Conservation (phyloP, 2,329 filamentous ascomycete species). For the Ophidiomyces ophidiicola region DNA sequence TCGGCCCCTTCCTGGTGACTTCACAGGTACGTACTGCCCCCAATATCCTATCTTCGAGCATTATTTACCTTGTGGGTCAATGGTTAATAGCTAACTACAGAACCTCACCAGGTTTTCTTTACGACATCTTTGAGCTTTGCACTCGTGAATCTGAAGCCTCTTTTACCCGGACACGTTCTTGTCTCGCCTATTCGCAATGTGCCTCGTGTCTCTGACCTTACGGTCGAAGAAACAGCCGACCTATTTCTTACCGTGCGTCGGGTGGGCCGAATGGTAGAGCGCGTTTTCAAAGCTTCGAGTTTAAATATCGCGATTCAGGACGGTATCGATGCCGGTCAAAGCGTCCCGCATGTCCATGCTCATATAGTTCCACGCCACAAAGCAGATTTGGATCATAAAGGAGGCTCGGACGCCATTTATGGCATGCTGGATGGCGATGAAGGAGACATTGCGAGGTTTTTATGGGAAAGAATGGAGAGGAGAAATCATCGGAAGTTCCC, state of each 20-base stretch:
- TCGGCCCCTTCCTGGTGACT: conserved; percentile 66
- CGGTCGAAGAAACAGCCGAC: conserved; percentile 60
- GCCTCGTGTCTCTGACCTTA: conserved; percentile 63
- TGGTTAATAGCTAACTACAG: no score
- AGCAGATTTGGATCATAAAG: conserved; percentile 45
- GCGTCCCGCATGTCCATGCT: conserved; percentile 83
- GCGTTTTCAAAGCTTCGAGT: conserved; percentile 52
- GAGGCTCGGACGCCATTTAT: conserved; percentile 65
- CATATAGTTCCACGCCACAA: conserved; percentile 69
- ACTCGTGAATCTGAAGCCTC: conserved; percentile 87
- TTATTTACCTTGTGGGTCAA: background rate
- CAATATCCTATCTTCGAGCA: background rate
- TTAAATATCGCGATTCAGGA: conserved; percentile 96
- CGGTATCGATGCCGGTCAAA: conserved; percentile 79
- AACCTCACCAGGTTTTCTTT: conserved; percentile 92
- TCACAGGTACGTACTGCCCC: conserved; percentile 45
- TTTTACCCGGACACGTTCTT: conserved; percentile 85
- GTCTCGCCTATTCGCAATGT: conserved; percentile 63
- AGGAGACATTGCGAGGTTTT: conserved; percentile 42
- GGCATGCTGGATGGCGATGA: conserved; percentile 69
- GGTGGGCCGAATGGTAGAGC: conserved; percentile 62
- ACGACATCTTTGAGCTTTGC: conserved; percentile 68
- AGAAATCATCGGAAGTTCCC: conserved; percentile 49
- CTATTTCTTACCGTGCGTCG: conserved; percentile 78
- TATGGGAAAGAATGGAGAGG: conserved; percentile 47